phyloP scores from a whole-genome alignment of 345 rosid genomes.

The Kernera saxatilis region DNA sequence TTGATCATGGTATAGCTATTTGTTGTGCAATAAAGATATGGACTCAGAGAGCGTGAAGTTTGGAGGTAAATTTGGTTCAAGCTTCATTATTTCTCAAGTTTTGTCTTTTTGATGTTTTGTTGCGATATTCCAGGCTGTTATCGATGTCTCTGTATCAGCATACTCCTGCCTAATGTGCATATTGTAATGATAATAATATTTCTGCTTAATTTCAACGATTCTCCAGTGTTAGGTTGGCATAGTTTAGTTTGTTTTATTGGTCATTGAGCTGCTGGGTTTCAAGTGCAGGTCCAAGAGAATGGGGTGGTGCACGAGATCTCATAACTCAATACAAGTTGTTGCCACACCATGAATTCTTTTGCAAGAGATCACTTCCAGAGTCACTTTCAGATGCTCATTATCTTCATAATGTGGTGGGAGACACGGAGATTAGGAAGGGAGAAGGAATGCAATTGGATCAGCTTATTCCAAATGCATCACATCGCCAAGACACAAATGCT shows the following conservation, averaged over 20 bases:
- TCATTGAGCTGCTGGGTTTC: not conserved
- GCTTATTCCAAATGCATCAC: slow-evolving; percentile 47
- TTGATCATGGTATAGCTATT: not conserved
- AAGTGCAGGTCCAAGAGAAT: slow-evolving; percentile 61
- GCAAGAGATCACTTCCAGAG: slow-evolving; percentile 76
- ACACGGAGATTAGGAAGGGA: slow-evolving; percentile 71
- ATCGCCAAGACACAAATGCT: slow-evolving; percentile 36
- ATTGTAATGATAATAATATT: not conserved
- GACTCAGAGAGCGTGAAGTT: slow-evolving; percentile 26
- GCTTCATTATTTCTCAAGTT: not conserved
- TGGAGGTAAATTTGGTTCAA: slow-evolving; percentile 20
- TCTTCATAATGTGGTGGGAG: slow-evolving; percentile 74
- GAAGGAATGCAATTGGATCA: slow-evolving; percentile 85
- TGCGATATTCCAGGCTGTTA: not conserved
- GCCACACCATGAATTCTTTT: slow-evolving; percentile 70
- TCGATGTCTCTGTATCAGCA: not conserved
- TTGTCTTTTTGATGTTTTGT: not conserved
- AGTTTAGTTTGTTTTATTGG: not conserved
- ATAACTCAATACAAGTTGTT: slow-evolving; percentile 63
- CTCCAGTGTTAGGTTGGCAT: not conserved
- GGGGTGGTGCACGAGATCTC: slow-evolving; percentile 76
- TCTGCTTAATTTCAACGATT: not conserved
- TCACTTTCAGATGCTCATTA: slow-evolving; percentile 73
- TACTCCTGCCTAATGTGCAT: not conserved
- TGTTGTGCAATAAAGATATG: not conserved